A percentile compares a stretch with the other conserved stretches of the same genome.
Evolutionary conservation across 2,329 filamentous ascomycete genomes (phyloP).

Genomic region (Bimuria novae-zelandiae): DNA sequence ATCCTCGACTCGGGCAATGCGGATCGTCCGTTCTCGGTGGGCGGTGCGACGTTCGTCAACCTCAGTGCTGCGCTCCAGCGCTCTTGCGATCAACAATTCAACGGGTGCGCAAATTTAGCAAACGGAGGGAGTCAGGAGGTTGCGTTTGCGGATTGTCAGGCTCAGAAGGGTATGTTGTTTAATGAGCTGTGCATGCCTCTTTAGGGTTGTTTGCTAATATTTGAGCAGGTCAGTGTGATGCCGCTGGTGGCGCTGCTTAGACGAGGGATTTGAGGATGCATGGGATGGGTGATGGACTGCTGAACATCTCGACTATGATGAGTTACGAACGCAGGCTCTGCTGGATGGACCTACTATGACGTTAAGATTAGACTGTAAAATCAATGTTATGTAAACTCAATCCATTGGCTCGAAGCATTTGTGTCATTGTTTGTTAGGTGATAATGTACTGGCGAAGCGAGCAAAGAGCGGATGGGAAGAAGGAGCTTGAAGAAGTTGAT

Average conservation of each 20-base stretch:
- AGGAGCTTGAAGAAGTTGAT: no score
- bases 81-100: constrained; percentile 67
- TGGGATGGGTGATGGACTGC: background rate
- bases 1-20: constrained; percentile 53
- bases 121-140: constrained; percentile 55
- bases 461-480: no score
- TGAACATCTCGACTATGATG: constrained; percentile 2
- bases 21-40: constrained; percentile 48
- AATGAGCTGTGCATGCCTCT: background rate
- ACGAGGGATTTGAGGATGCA: no score
- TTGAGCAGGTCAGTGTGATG: constrained; percentile 11
- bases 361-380: constrained; percentile 1
- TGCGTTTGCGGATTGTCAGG: constrained; percentile 58
- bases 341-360: background rate
- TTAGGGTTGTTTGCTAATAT: background rate
- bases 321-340: constrained; percentile 9
- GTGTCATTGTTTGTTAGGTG: no score
- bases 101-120: constrained; percentile 61
- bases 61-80: constrained; percentile 61
- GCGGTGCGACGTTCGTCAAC: constrained; percentile 56
- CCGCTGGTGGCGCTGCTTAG: constrained; percentile 8
- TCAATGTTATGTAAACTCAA: no score
- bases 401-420: no score
- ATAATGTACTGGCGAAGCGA: no score
- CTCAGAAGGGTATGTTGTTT: constrained; percentile 53